Percentiles rank a stretch among this genome's conserved stretches.
These are phyloP conservation scores for Liquidambar formosana DNA, from an alignment of 164 flowering plant genomes.

Conservation along the genomic window DNA sequence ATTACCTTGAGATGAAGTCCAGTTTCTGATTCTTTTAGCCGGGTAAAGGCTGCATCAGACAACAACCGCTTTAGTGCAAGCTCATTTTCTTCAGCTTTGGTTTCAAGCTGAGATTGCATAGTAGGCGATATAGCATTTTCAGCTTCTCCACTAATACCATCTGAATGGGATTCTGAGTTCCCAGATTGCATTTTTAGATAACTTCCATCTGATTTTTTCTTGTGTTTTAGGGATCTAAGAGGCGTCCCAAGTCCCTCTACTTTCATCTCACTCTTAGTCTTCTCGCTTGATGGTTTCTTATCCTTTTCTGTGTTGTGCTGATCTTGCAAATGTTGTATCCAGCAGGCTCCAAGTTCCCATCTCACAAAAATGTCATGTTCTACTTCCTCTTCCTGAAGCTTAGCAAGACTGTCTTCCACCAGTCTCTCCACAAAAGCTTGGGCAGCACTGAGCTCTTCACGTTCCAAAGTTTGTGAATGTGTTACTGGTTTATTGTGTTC, in stretches of 20 bases:
- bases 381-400: conserved; percentile 66
- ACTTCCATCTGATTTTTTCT: conserved; percentile 56
- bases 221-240: conserved; percentile 72
- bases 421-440: conserved; percentile 63
- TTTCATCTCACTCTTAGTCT: conserved; percentile 73
- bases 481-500: conserved; percentile 40
- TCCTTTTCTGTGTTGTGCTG: conserved; percentile 87
- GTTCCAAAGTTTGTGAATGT: conserved; percentile 38
- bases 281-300: conserved; percentile 69
- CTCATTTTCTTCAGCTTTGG: conserved; percentile 51
- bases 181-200: conserved; percentile 30
- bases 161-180: conserved; percentile 32
- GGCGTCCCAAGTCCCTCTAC: conserved; percentile 94
- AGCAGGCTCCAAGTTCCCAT: conserved; percentile 99
- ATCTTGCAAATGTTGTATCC: conserved; percentile 98
- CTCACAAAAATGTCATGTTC: conserved; percentile 55
- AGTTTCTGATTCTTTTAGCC: conserved; percentile 86
- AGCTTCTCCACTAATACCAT: conserved; percentile 33
- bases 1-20: conserved; percentile 90
- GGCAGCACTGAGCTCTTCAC: conserved; percentile 53
- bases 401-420: conserved; percentile 71
- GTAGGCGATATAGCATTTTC: conserved; percentile 36
- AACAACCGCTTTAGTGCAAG: conserved; percentile 52
- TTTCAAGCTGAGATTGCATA: conserved; percentile 39
- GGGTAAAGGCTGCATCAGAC: conserved; percentile 73